phyloP scores from a whole-genome alignment of 208 protist genomes.

The Spongospora subterranea region DNA sequence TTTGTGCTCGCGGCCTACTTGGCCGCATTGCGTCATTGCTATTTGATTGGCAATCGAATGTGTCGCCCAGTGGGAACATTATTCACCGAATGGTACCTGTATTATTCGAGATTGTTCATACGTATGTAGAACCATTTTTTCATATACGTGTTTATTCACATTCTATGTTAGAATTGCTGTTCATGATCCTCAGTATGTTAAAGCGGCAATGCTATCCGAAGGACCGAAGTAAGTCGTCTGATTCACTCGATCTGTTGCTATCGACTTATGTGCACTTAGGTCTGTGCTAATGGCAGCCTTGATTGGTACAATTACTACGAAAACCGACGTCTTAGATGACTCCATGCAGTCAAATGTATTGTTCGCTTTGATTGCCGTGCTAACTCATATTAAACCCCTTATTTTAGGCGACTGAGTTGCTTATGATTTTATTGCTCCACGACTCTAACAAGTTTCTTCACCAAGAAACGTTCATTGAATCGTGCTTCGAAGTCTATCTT shows the following conservation, averaged over 20 bases:
- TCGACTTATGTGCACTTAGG: not conserved
- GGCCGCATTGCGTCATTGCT: not conserved
- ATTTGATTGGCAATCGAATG: not conserved
- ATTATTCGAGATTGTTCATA: conserved; percentile 11
- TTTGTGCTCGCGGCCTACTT: conserved; percentile 7
- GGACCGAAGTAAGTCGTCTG: conserved; percentile 32
- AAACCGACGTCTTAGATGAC: not conserved
- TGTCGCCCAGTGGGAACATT: not conserved
- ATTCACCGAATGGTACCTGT: not conserved
- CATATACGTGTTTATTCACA: not conserved
- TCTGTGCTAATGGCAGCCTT: not conserved
- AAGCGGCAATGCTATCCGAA: conserved; percentile 27
- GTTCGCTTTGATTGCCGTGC: not conserved
- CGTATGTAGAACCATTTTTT: not conserved
- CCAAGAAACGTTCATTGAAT: conserved; percentile 15
- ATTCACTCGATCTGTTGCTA: not conserved
- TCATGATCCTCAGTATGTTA: conserved; percentile 8
- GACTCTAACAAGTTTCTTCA: conserved; percentile 3
- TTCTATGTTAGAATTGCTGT: not conserved
- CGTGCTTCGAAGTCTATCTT: conserved; percentile 14
- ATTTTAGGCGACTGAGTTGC: not conserved
- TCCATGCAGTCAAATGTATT: not conserved
- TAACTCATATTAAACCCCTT: not conserved
- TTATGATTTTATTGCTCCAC: not conserved
- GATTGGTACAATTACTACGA: conserved; percentile 13